Conservation (phyloP, 1,284 basidiomycete species). For the Ceratobasidium sp. region DNA sequence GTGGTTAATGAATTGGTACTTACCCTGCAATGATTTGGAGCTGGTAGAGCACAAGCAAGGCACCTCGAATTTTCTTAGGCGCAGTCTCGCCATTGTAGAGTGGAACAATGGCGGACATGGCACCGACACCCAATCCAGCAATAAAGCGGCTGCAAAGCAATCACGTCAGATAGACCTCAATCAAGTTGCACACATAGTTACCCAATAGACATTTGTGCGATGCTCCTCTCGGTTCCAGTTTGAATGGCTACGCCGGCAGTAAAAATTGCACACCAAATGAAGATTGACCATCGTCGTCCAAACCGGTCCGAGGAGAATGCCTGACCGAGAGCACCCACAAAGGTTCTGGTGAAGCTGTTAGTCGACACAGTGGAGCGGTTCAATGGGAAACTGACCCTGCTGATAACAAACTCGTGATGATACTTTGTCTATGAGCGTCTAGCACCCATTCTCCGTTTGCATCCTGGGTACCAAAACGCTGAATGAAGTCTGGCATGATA, state of each 20-base stretch:
- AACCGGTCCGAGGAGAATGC: slow-evolving; percentile 78
- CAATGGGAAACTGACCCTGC: slow-evolving; percentile 60
- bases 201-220: slow-evolving; percentile 70
- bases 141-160: slow-evolving; percentile 59
- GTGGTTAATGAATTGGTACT: slow-evolving; percentile 38
- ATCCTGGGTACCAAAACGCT: slow-evolving; percentile 64
- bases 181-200: slow-evolving; percentile 41
- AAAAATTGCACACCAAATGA: slow-evolving; percentile 78
- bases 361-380: background rate
- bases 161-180: background rate
- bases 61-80: slow-evolving; percentile 75
- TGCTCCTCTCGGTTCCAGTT: slow-evolving; percentile 64
- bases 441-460: slow-evolving; percentile 60
- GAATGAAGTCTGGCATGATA: slow-evolving; percentile 78
- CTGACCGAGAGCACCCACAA: slow-evolving; percentile 70
- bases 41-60: slow-evolving; percentile 76
- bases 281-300: slow-evolving; percentile 73
- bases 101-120: slow-evolving; percentile 78
- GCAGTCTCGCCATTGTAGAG: slow-evolving; percentile 83
- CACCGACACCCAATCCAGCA: slow-evolving; percentile 78
- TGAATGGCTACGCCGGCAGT: slow-evolving; percentile 75
- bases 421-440: slow-evolving; percentile 68
- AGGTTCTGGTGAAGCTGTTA: slow-evolving; percentile 6
- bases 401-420: slow-evolving; percentile 79
- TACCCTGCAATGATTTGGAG: slow-evolving; percentile 75